phyloP scores from a whole-genome alignment of 164 flowering plant species.

The Saururus chinensis region DNA sequence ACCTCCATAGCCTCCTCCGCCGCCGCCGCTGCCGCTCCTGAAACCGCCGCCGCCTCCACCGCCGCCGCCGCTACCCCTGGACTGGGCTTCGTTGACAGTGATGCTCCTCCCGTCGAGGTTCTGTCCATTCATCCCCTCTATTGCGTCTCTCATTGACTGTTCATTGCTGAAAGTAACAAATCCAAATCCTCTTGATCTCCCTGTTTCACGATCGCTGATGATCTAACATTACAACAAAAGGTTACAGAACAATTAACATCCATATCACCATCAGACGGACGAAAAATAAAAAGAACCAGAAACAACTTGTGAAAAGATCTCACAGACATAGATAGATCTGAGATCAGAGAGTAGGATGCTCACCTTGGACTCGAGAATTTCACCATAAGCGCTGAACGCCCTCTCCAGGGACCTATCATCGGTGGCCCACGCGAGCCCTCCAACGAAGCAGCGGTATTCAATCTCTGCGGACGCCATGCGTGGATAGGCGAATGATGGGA shows the following conservation, averaged over 20 bases:
- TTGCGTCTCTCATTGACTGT: conserved; percentile 33
- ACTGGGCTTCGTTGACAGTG: conserved; percentile 45
- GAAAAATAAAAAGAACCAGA: too few relatives aligned
- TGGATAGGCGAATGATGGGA: too few relatives aligned
- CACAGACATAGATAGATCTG: not conserved
- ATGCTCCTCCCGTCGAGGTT: conserved; percentile 36
- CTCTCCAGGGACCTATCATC: conserved; percentile 16
- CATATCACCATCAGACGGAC: conserved; percentile 7
- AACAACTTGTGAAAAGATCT: not conserved
- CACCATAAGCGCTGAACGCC: conserved; percentile 20
- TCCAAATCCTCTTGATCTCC: conserved; percentile 43
- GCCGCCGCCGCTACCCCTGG: conserved; percentile 4
- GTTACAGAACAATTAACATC: not conserved
- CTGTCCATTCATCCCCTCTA: conserved; percentile 47
- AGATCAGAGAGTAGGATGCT: conserved; percentile 1
- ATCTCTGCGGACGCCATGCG: conserved; percentile 16
- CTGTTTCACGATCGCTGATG: conserved; percentile 45
- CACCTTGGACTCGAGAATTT: conserved; percentile 24
- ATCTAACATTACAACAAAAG: conserved; percentile 12
- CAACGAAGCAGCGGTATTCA: conserved; percentile 24
- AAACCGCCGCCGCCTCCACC: not conserved
- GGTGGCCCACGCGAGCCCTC: conserved; percentile 26
- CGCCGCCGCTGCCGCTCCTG: not conserved
- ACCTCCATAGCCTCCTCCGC: conserved; percentile 1
- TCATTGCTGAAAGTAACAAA: conserved; percentile 37